These are phyloP conservation scores for Penicillium flavigenum DNA, from an alignment of 495 filamentous ascomycete species.

Conservation along the genomic window DNA sequence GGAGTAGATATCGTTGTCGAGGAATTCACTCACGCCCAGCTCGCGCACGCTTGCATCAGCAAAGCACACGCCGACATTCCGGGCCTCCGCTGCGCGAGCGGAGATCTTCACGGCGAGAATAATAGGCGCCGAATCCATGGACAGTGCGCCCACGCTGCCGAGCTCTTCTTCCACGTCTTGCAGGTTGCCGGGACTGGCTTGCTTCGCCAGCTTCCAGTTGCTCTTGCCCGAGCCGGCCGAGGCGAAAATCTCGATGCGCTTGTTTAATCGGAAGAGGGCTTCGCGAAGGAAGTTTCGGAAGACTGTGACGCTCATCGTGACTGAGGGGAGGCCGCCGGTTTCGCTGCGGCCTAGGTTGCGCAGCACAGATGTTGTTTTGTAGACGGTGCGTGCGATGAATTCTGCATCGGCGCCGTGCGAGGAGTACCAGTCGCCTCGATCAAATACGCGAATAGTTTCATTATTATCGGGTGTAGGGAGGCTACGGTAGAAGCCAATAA, in stretches of 20 bases:
- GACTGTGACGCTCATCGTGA: slow-evolving; percentile 89
- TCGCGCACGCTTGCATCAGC: slow-evolving; percentile 96
- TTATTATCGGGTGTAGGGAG: slow-evolving; percentile 66
- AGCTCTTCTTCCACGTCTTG: slow-evolving; percentile 98
- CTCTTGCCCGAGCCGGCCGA: slow-evolving; percentile 62
- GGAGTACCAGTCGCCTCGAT: slow-evolving; percentile 92
- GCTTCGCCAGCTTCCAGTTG: slow-evolving; percentile 88
- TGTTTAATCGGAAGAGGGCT: slow-evolving; percentile 85
- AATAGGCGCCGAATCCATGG: slow-evolving; percentile 85
- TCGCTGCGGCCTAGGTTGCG: slow-evolving; percentile 82
- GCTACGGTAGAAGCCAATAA: slow-evolving; percentile 90
- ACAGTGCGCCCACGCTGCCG: slow-evolving; percentile 54
- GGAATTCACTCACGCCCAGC: slow-evolving; percentile 93
- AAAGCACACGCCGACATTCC: slow-evolving; percentile 93
- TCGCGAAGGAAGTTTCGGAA: slow-evolving; percentile 96
- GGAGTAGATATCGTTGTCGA: slow-evolving; percentile 97
- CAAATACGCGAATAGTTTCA: slow-evolving; percentile 76
- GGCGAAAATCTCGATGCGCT: slow-evolving; percentile 87
- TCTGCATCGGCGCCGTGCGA: slow-evolving; percentile 89
- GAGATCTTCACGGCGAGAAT: slow-evolving; percentile 93
- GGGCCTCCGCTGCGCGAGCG: slow-evolving; percentile 77
- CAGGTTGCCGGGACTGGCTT: slow-evolving; percentile 91
- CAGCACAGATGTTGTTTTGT: slow-evolving; percentile 95
- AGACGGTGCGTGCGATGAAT: slow-evolving; percentile 91
- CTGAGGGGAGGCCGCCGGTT: slow-evolving; percentile 80